Conservation (phyloP, 805 yeast species). For the Sungouiella thailandica region DNA sequence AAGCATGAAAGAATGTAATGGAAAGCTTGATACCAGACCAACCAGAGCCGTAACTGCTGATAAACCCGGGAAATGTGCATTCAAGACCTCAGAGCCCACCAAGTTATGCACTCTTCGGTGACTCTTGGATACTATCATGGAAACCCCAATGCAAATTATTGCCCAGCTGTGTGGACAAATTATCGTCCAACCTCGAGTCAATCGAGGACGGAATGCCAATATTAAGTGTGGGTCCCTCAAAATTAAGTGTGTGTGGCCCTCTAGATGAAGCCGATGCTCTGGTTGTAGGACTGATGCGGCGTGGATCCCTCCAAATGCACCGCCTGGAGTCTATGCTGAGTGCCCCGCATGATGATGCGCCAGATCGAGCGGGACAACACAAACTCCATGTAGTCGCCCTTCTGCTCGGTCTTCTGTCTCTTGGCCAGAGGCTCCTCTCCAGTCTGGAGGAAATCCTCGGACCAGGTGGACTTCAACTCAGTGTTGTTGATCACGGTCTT, state of each 20-base stretch:
- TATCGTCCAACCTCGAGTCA: too few relatives aligned
- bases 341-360: slow-evolving; percentile 26
- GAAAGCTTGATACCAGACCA: not conserved
- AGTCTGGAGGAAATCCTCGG: slow-evolving; percentile 20
- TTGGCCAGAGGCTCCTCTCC: slow-evolving; percentile 4
- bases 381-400: slow-evolving; percentile 41
- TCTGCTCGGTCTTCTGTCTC: slow-evolving; percentile 11
- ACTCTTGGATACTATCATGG: too few relatives aligned
- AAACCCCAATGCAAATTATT: too few relatives aligned
- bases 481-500: slow-evolving; percentile 30
- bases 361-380: slow-evolving; percentile 40
- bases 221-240: too few relatives aligned
- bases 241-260: too few relatives aligned
- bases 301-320: slow-evolving; percentile 28
- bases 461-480: slow-evolving; percentile 32
- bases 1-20: not conserved
- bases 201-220: too few relatives aligned
- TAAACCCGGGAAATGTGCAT: too few relatives aligned
- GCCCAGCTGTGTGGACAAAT: too few relatives aligned
- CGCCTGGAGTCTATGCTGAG: slow-evolving; percentile 21
- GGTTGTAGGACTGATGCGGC: slow-evolving; percentile 17
- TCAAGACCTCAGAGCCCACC: too few relatives aligned
- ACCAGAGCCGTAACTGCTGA: too few relatives aligned
- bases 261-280: slow-evolving; percentile 15
- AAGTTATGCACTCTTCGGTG: too few relatives aligned